Evolutionary conservation across 2,329 filamentous ascomycete species (phyloP), one percentile per base, ranked within the genome.

Genomic region (Fusarium buharicum): DNA sequence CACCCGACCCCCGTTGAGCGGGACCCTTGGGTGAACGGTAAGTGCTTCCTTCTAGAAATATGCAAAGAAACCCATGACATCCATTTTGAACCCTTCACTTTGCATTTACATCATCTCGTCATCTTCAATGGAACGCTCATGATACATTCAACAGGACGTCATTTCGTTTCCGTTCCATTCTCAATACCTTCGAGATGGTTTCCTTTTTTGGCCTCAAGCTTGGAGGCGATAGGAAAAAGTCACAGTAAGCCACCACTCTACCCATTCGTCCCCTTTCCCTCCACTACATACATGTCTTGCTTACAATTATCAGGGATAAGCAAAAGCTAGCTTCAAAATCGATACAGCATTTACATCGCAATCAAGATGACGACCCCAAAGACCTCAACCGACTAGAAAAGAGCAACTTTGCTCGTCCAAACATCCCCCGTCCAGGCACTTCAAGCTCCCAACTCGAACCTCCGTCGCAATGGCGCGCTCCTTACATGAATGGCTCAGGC

Each of bases 151-250:
- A 30, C 22, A 60, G 40, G 46, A 59, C 40, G 47, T 24, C 31
- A 14, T 44, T 41, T 45, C 27, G 30, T 46, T 41, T 20, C 17
- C 30, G 11, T 38, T 16, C 14, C 36, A 47, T 41, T 47, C 55
- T 47, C 28, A 18, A 4, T 14, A 20, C 30, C 20, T 38, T 52
- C 63, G 61, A 56, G 51, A 86, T 86, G 84, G 84, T 86, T 18
- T 85, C 84, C 3, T 84, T 86, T 62, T 85, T 86, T 62, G 83
- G 84, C 45, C 74, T 86, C 70, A 85, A 81, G 70, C 76, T 86
- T 57, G 82, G 83, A 45, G 78, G 78, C 65, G 82, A 83, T 60
- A 85, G 81, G 75, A 86, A 86, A 73, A 85, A 83, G 79, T 81
- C 75, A n/a, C 72, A 78, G 82, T 79, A 72, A 68, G 73, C 53